phyloP scores from a whole-genome alignment of 2,329 filamentous ascomycete genomes.

The Aspergillus thermomutatus region DNA sequence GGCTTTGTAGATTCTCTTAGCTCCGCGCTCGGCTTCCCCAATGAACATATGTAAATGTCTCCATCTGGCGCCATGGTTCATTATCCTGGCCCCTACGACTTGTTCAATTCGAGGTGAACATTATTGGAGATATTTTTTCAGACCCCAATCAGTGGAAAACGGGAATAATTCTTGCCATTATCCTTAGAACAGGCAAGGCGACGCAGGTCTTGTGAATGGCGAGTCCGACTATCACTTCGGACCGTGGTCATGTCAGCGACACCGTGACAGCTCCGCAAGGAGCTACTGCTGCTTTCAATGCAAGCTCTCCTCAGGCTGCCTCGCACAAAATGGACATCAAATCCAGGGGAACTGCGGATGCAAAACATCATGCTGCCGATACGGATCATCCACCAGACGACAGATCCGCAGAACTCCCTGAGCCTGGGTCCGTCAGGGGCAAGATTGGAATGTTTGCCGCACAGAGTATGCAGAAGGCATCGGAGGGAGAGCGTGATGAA shows the following conservation, averaged over 20 bases:
- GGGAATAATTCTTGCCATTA: background rate
- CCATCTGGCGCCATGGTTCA: background rate
- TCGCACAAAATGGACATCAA: slow-evolving; percentile 15
- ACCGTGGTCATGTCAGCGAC: slow-evolving; percentile 20
- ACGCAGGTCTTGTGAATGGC: slow-evolving; percentile 29
- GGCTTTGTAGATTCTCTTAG: background rate
- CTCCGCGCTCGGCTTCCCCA: background rate
- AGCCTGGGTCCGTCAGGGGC: slow-evolving; percentile 36
- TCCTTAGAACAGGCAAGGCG: background rate
- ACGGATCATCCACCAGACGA: slow-evolving; percentile 11
- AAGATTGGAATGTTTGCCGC: slow-evolving; percentile 35
- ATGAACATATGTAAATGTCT: background rate
- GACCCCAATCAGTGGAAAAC: background rate
- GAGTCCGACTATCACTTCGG: slow-evolving; percentile 22
- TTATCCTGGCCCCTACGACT: background rate
- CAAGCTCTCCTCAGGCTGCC: slow-evolving; percentile 17
- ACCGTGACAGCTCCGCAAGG: slow-evolving; percentile 31
- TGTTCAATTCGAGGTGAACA: background rate
- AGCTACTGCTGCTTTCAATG: slow-evolving; percentile 35
- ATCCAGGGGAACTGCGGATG: slow-evolving; percentile 15
- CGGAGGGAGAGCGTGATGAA: slow-evolving; percentile 11
- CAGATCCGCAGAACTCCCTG: slow-evolving; percentile 24
- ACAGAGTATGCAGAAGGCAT: slow-evolving; percentile 8
- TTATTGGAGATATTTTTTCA: background rate
- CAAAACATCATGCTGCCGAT: slow-evolving; percentile 15